A percentile compares a stretch with the other conserved stretches of the same genome.
These are phyloP conservation scores for Coemansia sp. DNA, from an alignment of 371 early-diverging fungal species.

Conservation along the genomic window DNA sequence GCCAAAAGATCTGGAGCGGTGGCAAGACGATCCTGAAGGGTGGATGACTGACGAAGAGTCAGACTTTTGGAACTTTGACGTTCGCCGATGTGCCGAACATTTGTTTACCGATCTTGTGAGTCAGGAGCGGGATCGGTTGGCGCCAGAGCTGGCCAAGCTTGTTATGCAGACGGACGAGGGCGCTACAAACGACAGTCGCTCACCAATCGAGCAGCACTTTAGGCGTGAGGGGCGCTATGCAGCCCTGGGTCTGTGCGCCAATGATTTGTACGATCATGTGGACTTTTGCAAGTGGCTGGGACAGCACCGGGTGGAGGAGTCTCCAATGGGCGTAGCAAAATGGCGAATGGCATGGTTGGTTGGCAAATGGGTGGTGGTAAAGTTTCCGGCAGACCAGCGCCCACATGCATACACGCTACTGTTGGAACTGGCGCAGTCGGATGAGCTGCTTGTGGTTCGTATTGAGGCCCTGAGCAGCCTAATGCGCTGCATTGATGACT, in stretches of 20 bases:
- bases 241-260: conserved; percentile 77
- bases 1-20: conserved; percentile 67
- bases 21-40: conserved; percentile 86
- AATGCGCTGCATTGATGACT: conserved; percentile 72
- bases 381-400: conserved; percentile 65
- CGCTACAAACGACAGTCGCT: not conserved
- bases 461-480: conserved; percentile 76
- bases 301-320: conserved; percentile 19
- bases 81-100: conserved; percentile 82
- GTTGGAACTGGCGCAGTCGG: conserved; percentile 63
- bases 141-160: conserved; percentile 18
- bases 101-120: conserved; percentile 72
- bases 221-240: conserved; percentile 55
- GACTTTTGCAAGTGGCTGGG: conserved; percentile 79
- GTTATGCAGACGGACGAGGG: conserved; percentile 11
- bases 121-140: conserved; percentile 29
- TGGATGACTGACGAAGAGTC: conserved; percentile 79
- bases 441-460: conserved; percentile 78
- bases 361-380: conserved; percentile 83
- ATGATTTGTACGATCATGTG: conserved; percentile 76
- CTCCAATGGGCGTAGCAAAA: conserved; percentile 36
- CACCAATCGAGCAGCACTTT: conserved; percentile 46
- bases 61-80: conserved; percentile 83
- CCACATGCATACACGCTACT: conserved; percentile 68
- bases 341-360: conserved; percentile 80